Conservation (phyloP, 768 basidiomycete species). For the Suillus fuscotomentosus region DNA sequence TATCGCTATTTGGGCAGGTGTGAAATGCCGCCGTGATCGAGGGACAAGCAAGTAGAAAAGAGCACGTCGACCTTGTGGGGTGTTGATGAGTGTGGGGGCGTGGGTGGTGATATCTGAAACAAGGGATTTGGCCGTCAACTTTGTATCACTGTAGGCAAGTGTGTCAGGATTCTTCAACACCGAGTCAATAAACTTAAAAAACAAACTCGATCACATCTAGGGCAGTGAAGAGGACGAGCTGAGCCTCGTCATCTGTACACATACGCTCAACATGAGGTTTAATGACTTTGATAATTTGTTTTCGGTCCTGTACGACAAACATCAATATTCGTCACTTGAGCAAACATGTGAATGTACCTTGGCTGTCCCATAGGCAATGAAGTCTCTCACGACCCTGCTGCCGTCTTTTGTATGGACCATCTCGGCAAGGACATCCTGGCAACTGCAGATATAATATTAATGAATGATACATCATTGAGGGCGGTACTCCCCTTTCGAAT, state of each 20-base stretch:
- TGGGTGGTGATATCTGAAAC: constrained; percentile 64
- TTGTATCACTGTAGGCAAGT: constrained; percentile 69
- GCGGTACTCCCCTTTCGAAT: constrained; percentile 65
- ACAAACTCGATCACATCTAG: constrained; percentile 87
- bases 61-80: constrained; percentile 76
- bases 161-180: constrained; percentile 1
- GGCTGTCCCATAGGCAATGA: constrained; percentile 78
- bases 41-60: constrained; percentile 83
- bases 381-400: constrained; percentile 80
- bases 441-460: constrained; percentile 40
- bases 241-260: constrained; percentile 87
- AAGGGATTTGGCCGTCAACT: constrained; percentile 79
- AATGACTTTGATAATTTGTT: constrained; percentile 85
- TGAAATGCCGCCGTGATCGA: constrained; percentile 83
- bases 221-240: constrained; percentile 85
- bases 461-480: neutral
- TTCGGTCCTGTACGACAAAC: constrained; percentile 62
- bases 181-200: neutral
- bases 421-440: constrained; percentile 83
- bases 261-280: constrained; percentile 90
- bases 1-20: constrained; percentile 70
- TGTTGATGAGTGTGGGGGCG: constrained; percentile 55
- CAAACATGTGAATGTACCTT: constrained; percentile 48
- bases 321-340: neutral
- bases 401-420: constrained; percentile 95